Evolutionary conservation across 139 green algal genomes (phyloP), one percentile per base, ranked within the genome.

Genomic region (Picochlorum sp.): DNA sequence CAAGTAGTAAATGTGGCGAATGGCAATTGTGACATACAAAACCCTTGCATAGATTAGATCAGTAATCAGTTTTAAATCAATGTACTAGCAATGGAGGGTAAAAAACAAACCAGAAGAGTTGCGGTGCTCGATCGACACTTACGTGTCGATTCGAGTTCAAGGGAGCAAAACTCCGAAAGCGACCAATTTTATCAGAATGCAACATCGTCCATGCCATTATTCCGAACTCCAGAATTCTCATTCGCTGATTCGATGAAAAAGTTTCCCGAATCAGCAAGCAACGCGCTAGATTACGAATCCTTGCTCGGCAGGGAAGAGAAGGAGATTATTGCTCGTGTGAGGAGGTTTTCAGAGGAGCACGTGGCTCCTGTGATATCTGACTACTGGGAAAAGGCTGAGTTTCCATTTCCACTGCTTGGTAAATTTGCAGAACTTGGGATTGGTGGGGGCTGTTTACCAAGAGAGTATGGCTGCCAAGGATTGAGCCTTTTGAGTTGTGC

Each of bases 371-470:
- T 96, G 14, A 91, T 96, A 30, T 66, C 76, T 6, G 78, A 81
- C 30, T 96, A 86, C 65, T 97, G 91, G 91, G 91, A 97, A 71
- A 61, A 67, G 0, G 90, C 90, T 0, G 88, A 92, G 55, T 97
- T 97, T 49, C 91, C 91, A 0, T 75, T 84, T 62, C 28, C 82
- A 61, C 67, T 97, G 49, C 72, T 96, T 8, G 82, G 86, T 18
- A 79, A 84, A 68, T 37, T 70, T 5, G 79, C 70, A 14, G 67
- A 77, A 50, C 81, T 97, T 23, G 69, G 69, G 47, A 68, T 97
- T 15, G 89, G 83, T 3, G 90, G 89, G 1, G 83, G 75, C 7
- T 41, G 34, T 41, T 85, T 64, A 34, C 85, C 95, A 57, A 73
- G 83, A 59, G 86, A 85, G 21, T 82, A 92, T 61, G 85, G 88